Base-by-base conservation (phyloP, 805 yeast species). In the Middelhovenomyces tepae region DNA sequence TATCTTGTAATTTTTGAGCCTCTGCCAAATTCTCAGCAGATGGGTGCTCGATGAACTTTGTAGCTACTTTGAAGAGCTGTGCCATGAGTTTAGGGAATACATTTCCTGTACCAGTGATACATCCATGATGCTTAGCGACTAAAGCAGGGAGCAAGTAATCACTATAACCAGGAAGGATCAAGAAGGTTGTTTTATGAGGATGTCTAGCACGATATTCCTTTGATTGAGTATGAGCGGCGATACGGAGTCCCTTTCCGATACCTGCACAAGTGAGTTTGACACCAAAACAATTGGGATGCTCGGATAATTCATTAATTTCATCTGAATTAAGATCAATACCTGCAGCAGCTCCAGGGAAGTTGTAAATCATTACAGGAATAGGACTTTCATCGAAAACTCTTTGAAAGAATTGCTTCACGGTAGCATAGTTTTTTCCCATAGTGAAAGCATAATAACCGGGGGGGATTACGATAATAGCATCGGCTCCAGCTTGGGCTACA, bases 371-470 rank as follows among this genome's bases (percentile, higher is more conserved):
- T 23, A 65, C 49, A 4, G 69, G 69, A 27, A 65, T 43, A 2
- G 55, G 53, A 1, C 64, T 49, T 11, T 45, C 44, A 34, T 62
- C 63, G 5, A 70, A 69, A 16, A 65, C 59, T 17, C 50, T 50
- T 7, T 51, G 50, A 42, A 46, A 61, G 62, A 57, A 61, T 36
- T 63, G 67, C 16, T 59, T 47, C 31, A 67, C 52, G 13, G 68
- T 72, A 23, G 56, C 54, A 42, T 65, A 71, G 5, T 46, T 33
- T 27, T 51, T 45, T 23, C 55, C 48, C 37, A 62, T 59, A 10
- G 57, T 47, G 4, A 59, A 52, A 18, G 72, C 72, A 32, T 59
- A 69, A 48, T 68, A 69, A 22, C 58, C 50, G 4, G 69, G 62
- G 14, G 66, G 59, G 17, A 69, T 52, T 2, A 64, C 38, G 29